Evolutionary conservation across 768 basidiomycete species (phyloP), one percentile per base, ranked within the genome.

Genomic region (Amanita polypyramis): DNA sequence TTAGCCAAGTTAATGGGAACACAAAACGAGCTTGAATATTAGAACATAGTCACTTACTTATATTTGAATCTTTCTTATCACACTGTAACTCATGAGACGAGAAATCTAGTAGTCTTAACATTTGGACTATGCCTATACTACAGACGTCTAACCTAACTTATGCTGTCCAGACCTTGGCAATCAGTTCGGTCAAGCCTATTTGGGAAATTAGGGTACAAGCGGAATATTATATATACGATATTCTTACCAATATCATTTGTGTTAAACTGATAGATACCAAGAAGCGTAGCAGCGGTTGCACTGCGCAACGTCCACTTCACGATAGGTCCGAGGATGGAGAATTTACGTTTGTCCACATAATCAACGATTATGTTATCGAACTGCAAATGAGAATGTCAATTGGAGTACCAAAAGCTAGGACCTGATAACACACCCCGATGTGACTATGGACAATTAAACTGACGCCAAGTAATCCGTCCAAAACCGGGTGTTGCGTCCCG

Each of bases 181-280:
- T 80, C 49, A 94, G 69, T 66, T 96, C 91, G 5, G 88, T 89
- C 45, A 94, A 65, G 57, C 92, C 92, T 93, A 7, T 27, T 36
- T 2, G 20, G 30, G 14, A 40, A 43, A 32, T 5, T 11, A 47
- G 45, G 8, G 33, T 6, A 27, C 15, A 25, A 8, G 39, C 25
- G 25, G 35, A 34, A 50, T 51, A 8, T 33, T 45, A 32, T n/a
- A n/a, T n/a, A n/a, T n/a, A n/a, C 6, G 8, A 37, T 15, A 27
- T 29, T 6, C 73, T 38, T 56, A 96, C 96, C 94, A 53, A 99
- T 82, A 62, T 98, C 95, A 61, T 95, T 92, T 36, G 96, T 97
- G 70, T 98, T 97, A 73, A 98, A 97, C 65, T 96, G 86, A 70
- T 96, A 99, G 5, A 97, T 77, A 12, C 96, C 95, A 38, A 91